Conservation (phyloP, 1,284 basidiomycete species). For the Takashimella koratensis region DNA sequence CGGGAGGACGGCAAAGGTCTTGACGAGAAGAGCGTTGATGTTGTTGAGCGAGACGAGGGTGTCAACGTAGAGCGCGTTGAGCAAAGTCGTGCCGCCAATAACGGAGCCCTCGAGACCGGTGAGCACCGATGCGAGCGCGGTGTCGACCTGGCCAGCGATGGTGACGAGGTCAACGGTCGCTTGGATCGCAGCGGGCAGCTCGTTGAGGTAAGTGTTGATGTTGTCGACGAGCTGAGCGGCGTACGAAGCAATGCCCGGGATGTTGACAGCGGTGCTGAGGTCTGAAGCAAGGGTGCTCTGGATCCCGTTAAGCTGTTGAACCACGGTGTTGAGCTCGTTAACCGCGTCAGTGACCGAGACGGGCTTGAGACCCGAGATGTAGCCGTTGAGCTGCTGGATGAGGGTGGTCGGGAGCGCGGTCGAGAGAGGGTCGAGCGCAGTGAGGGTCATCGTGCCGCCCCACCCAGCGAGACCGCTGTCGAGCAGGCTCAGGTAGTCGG, state of each 20-base stretch:
- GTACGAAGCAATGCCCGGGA: not conserved
- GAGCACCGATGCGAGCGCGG: not conserved
- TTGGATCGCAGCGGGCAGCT: not conserved
- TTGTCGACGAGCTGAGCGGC: not conserved
- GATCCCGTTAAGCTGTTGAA: not conserved
- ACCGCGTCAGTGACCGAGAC: not conserved
- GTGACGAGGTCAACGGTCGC: not conserved
- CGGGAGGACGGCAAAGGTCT: not conserved
- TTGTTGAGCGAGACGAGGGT: not conserved
- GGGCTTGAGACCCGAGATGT: not conserved
- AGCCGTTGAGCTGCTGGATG: not conserved
- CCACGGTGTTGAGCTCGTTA: not conserved
- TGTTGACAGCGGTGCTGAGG: not conserved
- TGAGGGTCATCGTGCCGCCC: not conserved
- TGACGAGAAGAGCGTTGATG: not conserved
- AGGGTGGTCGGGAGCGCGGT: not conserved
- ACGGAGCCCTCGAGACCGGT: not conserved
- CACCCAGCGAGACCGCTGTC: not conserved
- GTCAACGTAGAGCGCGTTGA: not conserved
- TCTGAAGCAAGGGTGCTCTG: not conserved
- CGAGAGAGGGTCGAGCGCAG: not conserved
- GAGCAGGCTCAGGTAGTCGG: not conserved
- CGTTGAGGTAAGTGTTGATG: not conserved
- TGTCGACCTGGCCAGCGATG: not conserved
- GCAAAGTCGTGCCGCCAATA: not conserved